phyloP scores from a whole-genome alignment of 1,139 yeast genomes.

The Taiozyma onychis region DNA sequence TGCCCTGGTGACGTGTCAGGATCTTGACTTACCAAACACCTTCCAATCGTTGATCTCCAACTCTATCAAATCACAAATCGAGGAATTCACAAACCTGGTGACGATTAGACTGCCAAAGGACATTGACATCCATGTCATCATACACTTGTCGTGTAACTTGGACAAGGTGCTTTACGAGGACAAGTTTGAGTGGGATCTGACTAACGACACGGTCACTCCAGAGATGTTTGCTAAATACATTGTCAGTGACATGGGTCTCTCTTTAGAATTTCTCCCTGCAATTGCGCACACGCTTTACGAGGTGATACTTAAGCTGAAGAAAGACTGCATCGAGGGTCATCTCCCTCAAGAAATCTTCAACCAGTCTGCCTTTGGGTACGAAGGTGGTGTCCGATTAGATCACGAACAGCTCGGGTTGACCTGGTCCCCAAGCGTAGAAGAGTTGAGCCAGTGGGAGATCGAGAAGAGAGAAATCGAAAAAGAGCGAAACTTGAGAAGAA shows the following conservation, averaged over 20 bases:
- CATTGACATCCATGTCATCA: constrained; percentile 66
- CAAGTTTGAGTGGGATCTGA: constrained; percentile 89
- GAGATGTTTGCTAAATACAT: constrained; percentile 78
- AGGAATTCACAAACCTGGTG: constrained; percentile 63
- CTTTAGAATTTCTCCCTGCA: constrained; percentile 85
- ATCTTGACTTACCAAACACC: constrained; percentile 67
- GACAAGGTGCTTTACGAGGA: constrained; percentile 86
- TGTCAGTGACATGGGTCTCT: constrained; percentile 78
- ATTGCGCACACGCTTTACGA: constrained; percentile 88
- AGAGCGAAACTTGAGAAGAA: constrained; percentile 83
- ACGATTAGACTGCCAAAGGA: constrained; percentile 60
- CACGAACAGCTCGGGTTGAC: constrained; percentile 58
- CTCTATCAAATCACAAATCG: constrained; percentile 74
- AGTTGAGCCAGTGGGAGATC: constrained; percentile 84
- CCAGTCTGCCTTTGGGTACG: constrained; percentile 51
- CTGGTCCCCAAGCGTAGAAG: constrained; percentile 89
- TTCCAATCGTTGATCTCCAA: constrained; percentile 62
- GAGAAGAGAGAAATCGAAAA: constrained; percentile 94
- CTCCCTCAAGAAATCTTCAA: constrained; percentile 53
- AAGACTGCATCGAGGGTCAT: constrained; percentile 81
- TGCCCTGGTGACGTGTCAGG: constrained; percentile 74
- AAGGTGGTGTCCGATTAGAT: constrained; percentile 63
- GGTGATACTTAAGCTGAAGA: constrained; percentile 65
- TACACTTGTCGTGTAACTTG: constrained; percentile 76
- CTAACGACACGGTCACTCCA: constrained; percentile 62